Evolutionary conservation across 148 eudicot species (phyloP), one percentile per base, ranked within the genome.

Genomic region (Silene uniflora): DNA sequence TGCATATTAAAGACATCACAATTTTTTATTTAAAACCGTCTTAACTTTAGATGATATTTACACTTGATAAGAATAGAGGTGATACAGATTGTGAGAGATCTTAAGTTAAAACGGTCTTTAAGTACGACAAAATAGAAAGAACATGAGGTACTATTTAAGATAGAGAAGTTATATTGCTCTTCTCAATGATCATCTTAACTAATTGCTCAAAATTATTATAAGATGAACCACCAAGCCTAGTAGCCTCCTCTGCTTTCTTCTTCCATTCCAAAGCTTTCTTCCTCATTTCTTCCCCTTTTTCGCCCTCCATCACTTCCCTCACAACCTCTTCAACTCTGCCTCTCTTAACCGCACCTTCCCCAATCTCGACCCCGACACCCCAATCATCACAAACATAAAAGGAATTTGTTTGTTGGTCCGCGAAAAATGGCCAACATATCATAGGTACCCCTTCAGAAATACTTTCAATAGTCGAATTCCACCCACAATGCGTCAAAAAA

Each of bases 291-390:
- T 81, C 72, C 39, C 90, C 90, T 64, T 77, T 78, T 5, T 75
- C 80, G 9, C 88, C 81, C 1, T 77, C 85, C 88, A 87, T 85
- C 73, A 85, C 61, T 23, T 75, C 85, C 22, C 76, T 81, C 44
- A 87, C 81, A 18, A 79, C 60, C 69, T 46, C 69, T 63, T 79
- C 90, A 18, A 87, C 86, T 60, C 62, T 71, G 12, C 71, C 78
- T 49, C 86, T 81, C 61, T 25, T 68, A 22, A 83, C 88, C 52
- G 75, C 67, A 2, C 25, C 61, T 5, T 79, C 85, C 29, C 71
- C 79, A 16, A 86, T 81, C 82, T 85, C 87, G 83, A 84, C 62
- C 29, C 91, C 91, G 10, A 86, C 52, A 39, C 84, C 83, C 91
- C 91, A 88, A 21, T 81, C 73, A 0, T 64, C 25, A 7, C 86